Percentiles rank a stretch among this genome's conserved stretches.
Evolutionary conservation across 305 asterid genomes (phyloP).

Genomic region (Rubia peregrina): DNA sequence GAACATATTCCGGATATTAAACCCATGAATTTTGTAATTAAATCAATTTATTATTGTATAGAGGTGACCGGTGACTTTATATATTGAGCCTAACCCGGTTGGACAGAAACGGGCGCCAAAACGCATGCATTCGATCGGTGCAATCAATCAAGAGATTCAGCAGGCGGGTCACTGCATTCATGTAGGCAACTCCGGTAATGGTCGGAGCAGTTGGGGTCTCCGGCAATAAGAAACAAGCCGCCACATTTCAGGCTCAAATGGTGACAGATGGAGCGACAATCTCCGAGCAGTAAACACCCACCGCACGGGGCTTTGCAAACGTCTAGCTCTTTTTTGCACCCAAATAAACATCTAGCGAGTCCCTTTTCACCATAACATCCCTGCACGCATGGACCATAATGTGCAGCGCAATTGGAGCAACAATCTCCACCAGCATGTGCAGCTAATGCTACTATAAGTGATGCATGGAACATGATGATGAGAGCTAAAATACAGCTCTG

Average conservation of each 20-base stretch:
- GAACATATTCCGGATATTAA: no score
- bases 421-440: neutral
- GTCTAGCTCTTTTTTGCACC: constrained; percentile 1
- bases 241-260: neutral
- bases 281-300: neutral
- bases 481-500: neutral
- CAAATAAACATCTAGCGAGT: neutral
- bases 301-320: constrained; percentile 1
- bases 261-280: neutral
- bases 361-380: neutral
- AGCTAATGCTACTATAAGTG: neutral
- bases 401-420: neutral
- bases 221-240: neutral
- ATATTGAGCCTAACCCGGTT: no score
- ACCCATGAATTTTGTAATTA: no score
- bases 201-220: neutral
- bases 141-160: neutral
- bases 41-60: no score
- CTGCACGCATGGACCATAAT: neutral
- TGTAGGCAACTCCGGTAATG: neutral
- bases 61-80: no score
- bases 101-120: no score
- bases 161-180: neutral
- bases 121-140: no score
- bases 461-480: neutral